Base-by-base conservation (phyloP, 208 protist genomes). In the Strigomonas galati region DNA sequence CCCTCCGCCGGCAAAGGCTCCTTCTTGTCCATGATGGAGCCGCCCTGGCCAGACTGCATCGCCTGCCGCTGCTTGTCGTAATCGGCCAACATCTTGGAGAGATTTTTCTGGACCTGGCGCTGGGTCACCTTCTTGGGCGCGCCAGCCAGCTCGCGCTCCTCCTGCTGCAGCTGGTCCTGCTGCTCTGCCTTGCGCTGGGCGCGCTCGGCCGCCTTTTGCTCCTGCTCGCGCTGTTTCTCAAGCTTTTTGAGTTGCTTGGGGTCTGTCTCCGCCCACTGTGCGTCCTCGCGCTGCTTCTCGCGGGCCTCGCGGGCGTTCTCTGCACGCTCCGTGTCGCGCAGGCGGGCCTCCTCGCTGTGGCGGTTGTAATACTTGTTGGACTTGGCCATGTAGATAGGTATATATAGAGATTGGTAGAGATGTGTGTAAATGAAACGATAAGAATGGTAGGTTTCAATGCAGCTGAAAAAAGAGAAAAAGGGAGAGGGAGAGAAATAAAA, bases 351-450 rank as follows among this genome's bases (percentile, higher is more conserved):
- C 72, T 73, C 82, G 24, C 80, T 83, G 78, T 96, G 91, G 64
- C 88, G 87, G 62, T 96, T 94, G 56, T 74, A 77, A 71, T 67
- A 94, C 71, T 96, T 94, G 70, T 87, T 91, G 10, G 72, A 80
- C 71, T 93, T 92, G 23, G 87, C 79, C n/a, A 56, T 56, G 10
- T 26, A 10, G 17, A 28, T 7, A n/a, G 43, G 15, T 49, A 49
- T 49, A n/a, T 49, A 43, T 59, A 43, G 21, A 9, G 28, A 24
- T n/a, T 10, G 15, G 54, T 43, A 56, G 46, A n/a, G n/a, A n/a
- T n/a, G n/a, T n/a, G n/a, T n/a, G n/a, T n/a, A n/a, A n/a, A n/a
- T n/a, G n/a, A n/a, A n/a, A n/a, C n/a, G n/a, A n/a, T n/a, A n/a
- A n/a, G n/a, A 59, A n/a, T 17, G 19, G 54, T 23, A 5, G 5